These are phyloP conservation scores for Diaporthe nobilis DNA, from an alignment of 2,329 filamentous ascomycete species.

Conservation along the genomic window DNA sequence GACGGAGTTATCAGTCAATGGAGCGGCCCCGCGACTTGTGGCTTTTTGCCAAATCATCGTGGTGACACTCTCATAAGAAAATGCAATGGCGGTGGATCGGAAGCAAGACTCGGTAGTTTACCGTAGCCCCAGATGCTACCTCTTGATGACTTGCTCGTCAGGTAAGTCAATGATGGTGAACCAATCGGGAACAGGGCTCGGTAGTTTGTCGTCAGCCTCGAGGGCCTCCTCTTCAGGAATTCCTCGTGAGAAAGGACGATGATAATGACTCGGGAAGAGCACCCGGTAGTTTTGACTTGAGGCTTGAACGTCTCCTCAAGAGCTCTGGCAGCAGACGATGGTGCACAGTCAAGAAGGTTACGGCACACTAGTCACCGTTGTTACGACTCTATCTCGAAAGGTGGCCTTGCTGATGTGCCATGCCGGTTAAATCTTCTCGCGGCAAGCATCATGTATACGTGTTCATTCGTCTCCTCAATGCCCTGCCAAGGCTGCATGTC, in stretches of 20 bases:
- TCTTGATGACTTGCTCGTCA: background rate
- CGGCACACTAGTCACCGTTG: background rate
- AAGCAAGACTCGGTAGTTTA: background rate
- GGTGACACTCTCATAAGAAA: background rate
- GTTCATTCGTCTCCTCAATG: background rate
- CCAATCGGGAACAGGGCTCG: background rate
- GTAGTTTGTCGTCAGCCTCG: background rate
- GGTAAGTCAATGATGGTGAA: background rate
- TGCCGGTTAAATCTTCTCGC: background rate
- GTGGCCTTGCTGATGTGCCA: background rate
- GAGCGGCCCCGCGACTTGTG: background rate
- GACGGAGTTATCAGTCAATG: background rate
- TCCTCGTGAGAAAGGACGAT: background rate
- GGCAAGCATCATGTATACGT: background rate
- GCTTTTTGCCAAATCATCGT: background rate
- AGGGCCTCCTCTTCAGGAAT: background rate
- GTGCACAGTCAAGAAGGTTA: background rate
- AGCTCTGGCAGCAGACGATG: background rate
- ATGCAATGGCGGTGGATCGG: too few species aligned
- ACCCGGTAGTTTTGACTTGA: background rate
- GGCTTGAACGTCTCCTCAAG: too few species aligned
- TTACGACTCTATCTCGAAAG: background rate
- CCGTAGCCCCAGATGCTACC: too few species aligned
- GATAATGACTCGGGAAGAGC: background rate
- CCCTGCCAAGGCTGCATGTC: background rate